Evolutionary conservation across 2,329 filamentous ascomycete species (phyloP), one percentile per base, ranked within the genome.

Genomic region (Intubia oerlemansii): DNA sequence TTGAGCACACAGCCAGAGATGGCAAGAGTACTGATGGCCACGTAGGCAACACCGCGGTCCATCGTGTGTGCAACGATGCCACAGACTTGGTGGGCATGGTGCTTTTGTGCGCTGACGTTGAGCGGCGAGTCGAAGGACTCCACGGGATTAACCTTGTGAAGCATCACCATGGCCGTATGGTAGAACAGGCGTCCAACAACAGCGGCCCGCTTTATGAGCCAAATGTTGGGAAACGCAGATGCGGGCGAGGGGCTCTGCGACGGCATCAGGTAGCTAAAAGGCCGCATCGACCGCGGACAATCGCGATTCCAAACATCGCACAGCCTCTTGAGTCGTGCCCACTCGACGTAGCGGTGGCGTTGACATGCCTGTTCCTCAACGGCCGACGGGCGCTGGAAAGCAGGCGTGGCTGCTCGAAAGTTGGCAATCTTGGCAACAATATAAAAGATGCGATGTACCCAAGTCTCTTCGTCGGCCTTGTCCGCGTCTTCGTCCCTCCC

Each of bases 361-460:
- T 72, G 45, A 28, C 68, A 59, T 11, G 66, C 52, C 34, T 77
- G 66, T 42, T 79, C 66, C 24, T 68, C 66, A 32, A 67, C 63
- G 6, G 64, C 56, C 24, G 62, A 65, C 3, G 59, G 47, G 24
- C 70, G 62, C 32, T 68, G 61, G 33, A 66, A 66, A 12, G 62
- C 58, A 2, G 71, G 64, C 17, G 71, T 66, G 11, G 65, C 67
- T 10, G 78, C 74, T 22, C 79, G 68, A 46, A 91, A 91, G 49
- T 90, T 88, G 38, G 74, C 69, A 27, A 91, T 68, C 45, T 84
- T 91, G 27, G 78, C 82, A 27, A 90, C 63, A 37, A 92, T 75
- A 50, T 84, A 92, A 22, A 93, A 57, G 36, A 92, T 90, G 17
- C 79, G 69, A 43, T 91, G 76, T 12, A 82, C 77, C 82, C 85